Evolutionary conservation across 371 early-diverging fungal genomes (phyloP).

Genomic region (Mortierella sp.): DNA sequence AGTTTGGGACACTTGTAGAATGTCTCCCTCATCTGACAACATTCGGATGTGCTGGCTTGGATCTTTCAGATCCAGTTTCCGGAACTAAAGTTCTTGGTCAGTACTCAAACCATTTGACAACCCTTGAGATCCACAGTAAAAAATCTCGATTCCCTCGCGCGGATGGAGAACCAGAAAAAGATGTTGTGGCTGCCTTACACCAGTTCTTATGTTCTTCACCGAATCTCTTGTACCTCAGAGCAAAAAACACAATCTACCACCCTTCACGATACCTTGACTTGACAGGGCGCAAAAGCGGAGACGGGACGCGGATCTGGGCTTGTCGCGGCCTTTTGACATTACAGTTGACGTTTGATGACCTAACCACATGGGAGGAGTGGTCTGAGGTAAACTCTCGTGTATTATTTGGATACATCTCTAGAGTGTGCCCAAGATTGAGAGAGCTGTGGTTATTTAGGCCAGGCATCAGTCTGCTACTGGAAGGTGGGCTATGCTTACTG

Average conservation of each 20-base stretch:
- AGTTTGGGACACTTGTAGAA: background rate
- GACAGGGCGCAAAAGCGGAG: background rate
- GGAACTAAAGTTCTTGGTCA: background rate
- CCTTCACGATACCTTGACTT: background rate
- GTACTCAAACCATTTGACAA: background rate
- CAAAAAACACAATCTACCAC: background rate
- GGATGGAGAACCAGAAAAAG: background rate
- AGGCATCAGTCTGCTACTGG: background rate
- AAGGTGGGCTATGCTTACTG: background rate
- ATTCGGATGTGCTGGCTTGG: background rate
- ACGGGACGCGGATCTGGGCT: background rate
- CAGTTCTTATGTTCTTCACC: background rate
- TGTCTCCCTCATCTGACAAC: background rate
- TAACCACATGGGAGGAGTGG: background rate
- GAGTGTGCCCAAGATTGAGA: background rate
- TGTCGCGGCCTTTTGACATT: background rate
- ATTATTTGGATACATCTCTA: slow-evolving; percentile 1
- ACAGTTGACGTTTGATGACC: background rate
- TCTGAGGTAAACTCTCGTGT: background rate
- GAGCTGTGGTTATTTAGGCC: background rate
- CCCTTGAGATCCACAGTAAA: background rate
- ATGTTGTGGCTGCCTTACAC: background rate
- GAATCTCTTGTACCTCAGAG: background rate
- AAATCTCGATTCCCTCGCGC: background rate
- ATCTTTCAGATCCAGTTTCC: background rate